Base-by-base conservation (phyloP, 768 basidiomycete genomes). In the Leccinum variicolor region DNA sequence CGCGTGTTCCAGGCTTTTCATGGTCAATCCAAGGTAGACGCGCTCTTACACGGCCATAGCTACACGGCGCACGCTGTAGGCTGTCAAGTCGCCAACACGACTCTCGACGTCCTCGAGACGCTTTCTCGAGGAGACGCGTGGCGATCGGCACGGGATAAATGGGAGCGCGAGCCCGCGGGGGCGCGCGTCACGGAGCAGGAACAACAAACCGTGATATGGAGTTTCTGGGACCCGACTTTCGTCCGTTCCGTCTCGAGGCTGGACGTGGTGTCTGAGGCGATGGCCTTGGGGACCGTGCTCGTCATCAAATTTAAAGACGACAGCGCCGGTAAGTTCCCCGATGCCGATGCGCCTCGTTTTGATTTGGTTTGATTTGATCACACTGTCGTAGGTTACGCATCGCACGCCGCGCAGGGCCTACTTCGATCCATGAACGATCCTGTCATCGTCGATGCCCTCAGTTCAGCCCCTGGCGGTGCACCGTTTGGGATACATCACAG, bases 31-130 rank as follows among this genome's bases (percentile, higher is more conserved):
- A 98, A 98, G 71, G 81, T 79, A n/a, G 84, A 90, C 59, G 94
- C 96, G 15, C 76, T 98, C 14, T 76, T 98, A 2, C 96, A 98
- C 60, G 96, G 96, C 0, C 96, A 98, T 70, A 93, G 90, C 56
- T 98, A 98, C 71, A 97, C 93, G 0, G 96, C 96, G 3, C 92
- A 97, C 69, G 84, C 96, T 0, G 80, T 97, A 39, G 96, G 94
- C 1, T 98, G 96, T 72, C 87, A 90, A 61, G 91, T 97, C 13
- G 96, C 96, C 1, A 87, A 87, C 62, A 84, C 86, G 72, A 84
- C 94, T 3, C 76, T 98, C 43, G 76, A 82, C 33, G 74, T 89
- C 57, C 68, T 95, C 8, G 85, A 87, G 50, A 60, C 77, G 43
- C 69, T 83, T 15, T 68, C 66, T 23, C 57, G 62, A 29, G 78